Conservation (phyloP, 768 basidiomycete genomes). For the Termitomyces sp. region DNA sequence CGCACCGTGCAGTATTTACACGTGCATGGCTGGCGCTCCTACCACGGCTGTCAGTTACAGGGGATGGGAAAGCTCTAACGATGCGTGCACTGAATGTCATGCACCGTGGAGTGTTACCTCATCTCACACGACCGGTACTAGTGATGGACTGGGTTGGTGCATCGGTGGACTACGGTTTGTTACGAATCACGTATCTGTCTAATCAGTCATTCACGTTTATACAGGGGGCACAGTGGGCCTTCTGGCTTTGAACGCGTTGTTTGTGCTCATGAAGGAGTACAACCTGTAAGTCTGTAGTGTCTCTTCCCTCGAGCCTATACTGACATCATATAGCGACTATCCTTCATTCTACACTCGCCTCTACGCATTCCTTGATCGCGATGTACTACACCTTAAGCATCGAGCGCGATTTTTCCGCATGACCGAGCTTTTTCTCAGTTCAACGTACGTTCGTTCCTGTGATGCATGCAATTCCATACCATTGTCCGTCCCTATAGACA, state of each 20-base stretch:
- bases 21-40: constrained; percentile 74
- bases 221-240: constrained; percentile 81
- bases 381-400: constrained; percentile 88
- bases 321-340: constrained; percentile 64
- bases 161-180: constrained; percentile 75
- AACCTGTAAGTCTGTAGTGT: constrained; percentile 65
- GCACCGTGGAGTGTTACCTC: constrained; percentile 80
- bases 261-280: constrained; percentile 86
- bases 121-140: constrained; percentile 69
- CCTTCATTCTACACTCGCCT: constrained; percentile 92
- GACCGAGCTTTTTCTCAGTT: constrained; percentile 85
- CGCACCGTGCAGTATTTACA: constrained; percentile 79
- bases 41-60: constrained; percentile 46
- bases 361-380: constrained; percentile 83
- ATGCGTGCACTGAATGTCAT: constrained; percentile 68
- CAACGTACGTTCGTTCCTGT: constrained; percentile 55
- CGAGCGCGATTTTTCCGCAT: constrained; percentile 94
- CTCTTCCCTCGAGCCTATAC: not conserved
- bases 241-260: constrained; percentile 87
- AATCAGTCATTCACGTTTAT: not conserved
- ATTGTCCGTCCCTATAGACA: constrained; percentile 39
- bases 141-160: constrained; percentile 92
- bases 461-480: not conserved
- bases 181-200: not conserved
- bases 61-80: constrained; percentile 36